Base-by-base conservation (phyloP, 2,329 filamentous ascomycete genomes). In the Colletotrichum sp. region DNA sequence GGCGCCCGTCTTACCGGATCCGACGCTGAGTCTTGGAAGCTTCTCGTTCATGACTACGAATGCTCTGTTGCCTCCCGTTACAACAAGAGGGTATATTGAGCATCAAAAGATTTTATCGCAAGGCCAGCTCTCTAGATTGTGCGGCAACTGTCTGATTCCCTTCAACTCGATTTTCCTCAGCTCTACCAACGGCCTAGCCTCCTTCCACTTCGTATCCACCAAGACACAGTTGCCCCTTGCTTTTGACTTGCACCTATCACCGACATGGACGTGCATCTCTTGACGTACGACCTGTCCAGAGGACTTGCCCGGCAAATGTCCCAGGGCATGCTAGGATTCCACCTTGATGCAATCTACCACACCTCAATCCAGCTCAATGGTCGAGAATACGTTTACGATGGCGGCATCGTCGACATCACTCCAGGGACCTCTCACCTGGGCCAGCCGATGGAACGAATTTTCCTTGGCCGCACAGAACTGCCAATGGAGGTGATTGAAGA, bases 291-390 rank as follows among this genome's bases (percentile, higher is more conserved):
- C 85, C 88, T 96, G 63, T 96, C 94, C 2, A 84, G 83, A n/a
- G 90, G 90, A 24, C 79, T 92, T 56, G 90, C 90, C 16, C 86
- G 87, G 12, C 86, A 91, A 78, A 86, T 92, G 86, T 91, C 90
- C 21, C 83, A 86, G 85, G 84, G 87, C 76, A 78, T 89, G 70
- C 83, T 92, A 12, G 86, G 90, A 18, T 89, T 91, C 78, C 87
- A 90, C 68, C 95, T 98, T 65, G 96, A 98, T 83, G 97, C 97
- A 69, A 92, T 99, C 69, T 98, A 98, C 79, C 97, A 99, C 83
- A 98, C 97, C 0, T 95, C 96, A 0, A 92, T 99, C 69, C 93
- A 98, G 56, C 88, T 98, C 52, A 91, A 92, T 68, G 93, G 93
- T n/a, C 90, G 94, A 66, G 97, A 99, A 85, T 98, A 98, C 83